Conservation (phyloP, 1,284 basidiomycete genomes). For the Trametes versicolor region DNA sequence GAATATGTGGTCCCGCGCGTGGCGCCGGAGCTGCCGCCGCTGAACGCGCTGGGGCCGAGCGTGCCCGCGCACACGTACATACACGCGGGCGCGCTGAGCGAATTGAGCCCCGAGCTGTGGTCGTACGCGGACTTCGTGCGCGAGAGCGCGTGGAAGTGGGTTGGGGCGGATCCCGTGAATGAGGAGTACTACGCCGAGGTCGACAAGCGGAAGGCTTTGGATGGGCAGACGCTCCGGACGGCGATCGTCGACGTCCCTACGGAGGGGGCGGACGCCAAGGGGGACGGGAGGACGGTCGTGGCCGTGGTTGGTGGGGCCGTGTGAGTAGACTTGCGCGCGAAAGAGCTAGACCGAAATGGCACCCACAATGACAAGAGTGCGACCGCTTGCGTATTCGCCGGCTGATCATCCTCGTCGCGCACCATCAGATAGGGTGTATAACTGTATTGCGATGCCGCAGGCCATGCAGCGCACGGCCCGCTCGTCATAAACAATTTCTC, state of each 20-base stretch:
- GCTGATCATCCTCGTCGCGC: conserved; percentile 1
- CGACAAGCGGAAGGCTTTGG: conserved; percentile 48
- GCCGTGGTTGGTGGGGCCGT: conserved; percentile 8
- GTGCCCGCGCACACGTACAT: conserved; percentile 76
- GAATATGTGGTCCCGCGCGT: conserved; percentile 51
- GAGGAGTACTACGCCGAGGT: conserved; percentile 58
- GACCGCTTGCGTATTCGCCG: neutral
- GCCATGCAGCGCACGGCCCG: conserved; percentile 9
- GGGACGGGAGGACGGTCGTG: conserved; percentile 6
- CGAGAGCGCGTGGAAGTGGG: conserved; percentile 79
- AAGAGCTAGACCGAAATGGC: conserved; percentile 14
- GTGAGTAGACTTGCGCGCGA: neutral
- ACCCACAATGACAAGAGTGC: neutral
- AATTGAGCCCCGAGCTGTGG: conserved; percentile 75
- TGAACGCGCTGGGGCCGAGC: conserved; percentile 46
- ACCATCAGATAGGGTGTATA: conserved; percentile 5
- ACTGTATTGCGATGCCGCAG: conserved; percentile 19
- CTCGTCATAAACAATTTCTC: neutral
- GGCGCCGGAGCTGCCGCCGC: conserved; percentile 52
- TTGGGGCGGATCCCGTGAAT: conserved; percentile 42
- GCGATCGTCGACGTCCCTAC: conserved; percentile 27
- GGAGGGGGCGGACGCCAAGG: neutral
- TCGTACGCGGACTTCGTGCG: conserved; percentile 77
- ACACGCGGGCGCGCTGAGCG: conserved; percentile 57
- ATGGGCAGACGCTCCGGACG: conserved; percentile 38